Evolutionary conservation across 805 yeast genomes (phyloP), one percentile per base, ranked within the genome.

Genomic region (Lachancea nothofagi): DNA sequence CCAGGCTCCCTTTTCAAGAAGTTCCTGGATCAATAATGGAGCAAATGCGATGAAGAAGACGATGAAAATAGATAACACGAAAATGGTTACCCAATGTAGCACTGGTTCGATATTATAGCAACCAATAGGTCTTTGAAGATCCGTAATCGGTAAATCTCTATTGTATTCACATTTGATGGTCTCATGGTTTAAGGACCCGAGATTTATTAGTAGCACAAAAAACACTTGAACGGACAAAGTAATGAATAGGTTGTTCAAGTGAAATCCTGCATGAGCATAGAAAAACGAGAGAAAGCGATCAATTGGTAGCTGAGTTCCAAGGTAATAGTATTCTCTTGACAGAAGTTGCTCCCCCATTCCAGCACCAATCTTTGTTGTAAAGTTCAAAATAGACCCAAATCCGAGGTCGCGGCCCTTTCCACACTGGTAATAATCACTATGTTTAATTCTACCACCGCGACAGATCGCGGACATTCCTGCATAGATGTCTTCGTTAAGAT

Each of bases 331-430:
- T 55, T 90, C 97, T 54, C 97, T 73, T 5, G 96, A 86, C 24
- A 90, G 65, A 61, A 89, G 74, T 61, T 90, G 97, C 59, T 90
- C 97, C 7, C 97, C 97, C 97, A 90, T 90, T 36, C 97, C 97
- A 30, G 96, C 93, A 2, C 97, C 97, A 57, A 90, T 89, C 65
- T 90, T 90, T 2, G 96, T 83, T 0, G 96, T 90, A 67, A 90
- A 90, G 57, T 89, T 90, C 50, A 90, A 69, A 48, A 90, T 88
- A 0, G 96, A 85, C 1, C 88, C 83, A 64, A 90, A 90, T 2
- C 97, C 97, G 40, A 90, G 66, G 66, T 90, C 97, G 60, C 97
- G 73, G 0, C 97, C 97, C 60, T 90, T 90, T 23, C 97, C 97
- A 64, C 97, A 90, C 61, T 90, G 97, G 63, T 79, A 88, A 62